Percentiles rank a stretch among this genome's conserved stretches.
phyloP scores from a whole-genome alignment of 495 filamentous ascomycete genomes.

The Hypoxylon lenormandii region DNA sequence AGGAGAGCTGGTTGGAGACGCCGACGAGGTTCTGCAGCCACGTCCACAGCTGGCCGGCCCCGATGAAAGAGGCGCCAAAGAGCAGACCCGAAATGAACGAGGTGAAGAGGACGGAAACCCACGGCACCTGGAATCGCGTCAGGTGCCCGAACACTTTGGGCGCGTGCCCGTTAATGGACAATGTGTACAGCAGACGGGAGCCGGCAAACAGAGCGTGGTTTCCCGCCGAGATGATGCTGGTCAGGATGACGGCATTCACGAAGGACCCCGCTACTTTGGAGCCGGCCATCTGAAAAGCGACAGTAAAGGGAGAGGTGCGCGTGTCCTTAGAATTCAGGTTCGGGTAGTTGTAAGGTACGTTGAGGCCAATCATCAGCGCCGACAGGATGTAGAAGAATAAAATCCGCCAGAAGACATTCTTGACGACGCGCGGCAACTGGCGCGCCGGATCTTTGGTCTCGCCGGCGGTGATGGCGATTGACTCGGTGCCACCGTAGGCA shows the following conservation, averaged over 20 bases:
- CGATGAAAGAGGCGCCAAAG: conserved; percentile 72
- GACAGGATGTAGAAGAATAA: conserved; percentile 72
- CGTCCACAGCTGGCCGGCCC: conserved; percentile 68
- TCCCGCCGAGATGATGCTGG: conserved; percentile 57
- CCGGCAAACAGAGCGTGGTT: conserved; percentile 68
- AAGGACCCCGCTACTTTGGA: conserved; percentile 70
- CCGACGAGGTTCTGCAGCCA: conserved; percentile 73
- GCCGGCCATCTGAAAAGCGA: conserved; percentile 68
- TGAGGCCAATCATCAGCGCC: conserved; percentile 71
- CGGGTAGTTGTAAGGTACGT: conserved; percentile 65
- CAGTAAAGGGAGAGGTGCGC: conserved; percentile 71
- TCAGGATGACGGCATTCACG: conserved; percentile 70
- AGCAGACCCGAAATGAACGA: conserved; percentile 67
- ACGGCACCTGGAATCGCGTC: conserved; percentile 69
- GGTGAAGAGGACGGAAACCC: conserved; percentile 69
- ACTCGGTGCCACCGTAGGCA: conserved; percentile 59
- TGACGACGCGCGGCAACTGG: conserved; percentile 56
- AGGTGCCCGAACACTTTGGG: conserved; percentile 60
- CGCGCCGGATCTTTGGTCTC: conserved; percentile 68
- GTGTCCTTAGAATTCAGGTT: conserved; percentile 59
- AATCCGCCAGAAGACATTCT: conserved; percentile 66
- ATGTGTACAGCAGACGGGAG: conserved; percentile 61
- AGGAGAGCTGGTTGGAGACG: conserved; percentile 72
- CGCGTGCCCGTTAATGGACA: conserved; percentile 43
- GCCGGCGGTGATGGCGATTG: conserved; percentile 71